phyloP scores from a whole-genome alignment of 495 filamentous ascomycete species.

The Hypoxylon trugodes region DNA sequence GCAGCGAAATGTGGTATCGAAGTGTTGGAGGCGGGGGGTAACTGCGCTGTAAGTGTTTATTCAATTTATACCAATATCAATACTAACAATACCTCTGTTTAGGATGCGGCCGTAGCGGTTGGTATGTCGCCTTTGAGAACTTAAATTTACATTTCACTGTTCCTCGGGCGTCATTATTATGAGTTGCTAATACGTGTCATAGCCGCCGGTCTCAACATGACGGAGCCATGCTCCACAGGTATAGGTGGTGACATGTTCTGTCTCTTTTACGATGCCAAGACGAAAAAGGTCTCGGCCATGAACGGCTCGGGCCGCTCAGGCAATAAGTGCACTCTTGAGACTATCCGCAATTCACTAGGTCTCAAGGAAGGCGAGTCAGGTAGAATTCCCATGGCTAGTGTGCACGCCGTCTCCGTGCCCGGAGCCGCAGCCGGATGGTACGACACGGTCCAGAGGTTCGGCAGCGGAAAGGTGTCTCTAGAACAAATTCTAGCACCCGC shows the following conservation, averaged over 20 bases:
- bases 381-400: constrained; percentile 76
- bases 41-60: constrained; percentile 77
- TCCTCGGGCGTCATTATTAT: neutral
- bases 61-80: neutral
- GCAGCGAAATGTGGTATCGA: constrained; percentile 87
- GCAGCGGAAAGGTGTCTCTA: constrained; percentile 83
- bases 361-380: constrained; percentile 67
- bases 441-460: constrained; percentile 89
- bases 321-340: constrained; percentile 70
- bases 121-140: too few species aligned
- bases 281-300: constrained; percentile 79
- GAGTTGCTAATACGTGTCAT: neutral
- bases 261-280: constrained; percentile 87
- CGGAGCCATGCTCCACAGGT: constrained; percentile 92
- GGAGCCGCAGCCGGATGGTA: constrained; percentile 95
- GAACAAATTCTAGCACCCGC: constrained; percentile 83
- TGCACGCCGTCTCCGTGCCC: constrained; percentile 84
- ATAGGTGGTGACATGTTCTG: constrained; percentile 99
- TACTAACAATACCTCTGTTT: neutral
- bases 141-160: too few species aligned
- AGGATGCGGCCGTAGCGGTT: constrained; percentile 95
- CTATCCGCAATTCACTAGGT: constrained; percentile 73
- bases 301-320: constrained; percentile 92
- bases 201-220: constrained; percentile 90
- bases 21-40: constrained; percentile 85